Evolutionary conservation across 2,329 filamentous ascomycete genomes (phyloP).

Genomic region (Talaromyces atroroseus): DNA sequence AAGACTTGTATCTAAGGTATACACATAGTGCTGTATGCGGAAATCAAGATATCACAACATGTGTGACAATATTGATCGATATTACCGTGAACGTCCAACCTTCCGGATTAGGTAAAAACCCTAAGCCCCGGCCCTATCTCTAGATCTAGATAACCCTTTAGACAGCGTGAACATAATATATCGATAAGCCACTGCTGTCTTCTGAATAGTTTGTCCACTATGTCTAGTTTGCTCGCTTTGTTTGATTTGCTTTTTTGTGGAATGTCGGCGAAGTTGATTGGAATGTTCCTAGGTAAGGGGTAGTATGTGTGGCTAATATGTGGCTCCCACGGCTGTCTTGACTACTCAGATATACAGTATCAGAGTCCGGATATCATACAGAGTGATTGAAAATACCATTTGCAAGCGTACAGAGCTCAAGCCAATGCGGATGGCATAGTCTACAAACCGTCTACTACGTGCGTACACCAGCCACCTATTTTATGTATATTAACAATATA

Average conservation of each 20-base stretch:
- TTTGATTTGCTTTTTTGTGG: conserved; percentile 2
- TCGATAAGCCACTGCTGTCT: background rate
- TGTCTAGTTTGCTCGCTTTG: conserved; percentile 7
- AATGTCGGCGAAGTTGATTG: background rate
- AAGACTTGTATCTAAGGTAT: background rate
- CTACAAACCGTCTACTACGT: background rate
- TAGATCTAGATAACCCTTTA: conserved; percentile 1
- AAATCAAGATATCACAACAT: background rate
- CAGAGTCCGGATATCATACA: no score
- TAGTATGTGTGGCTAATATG: background rate
- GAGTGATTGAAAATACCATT: no score
- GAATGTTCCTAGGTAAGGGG: conserved; percentile 10
- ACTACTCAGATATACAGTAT: background rate
- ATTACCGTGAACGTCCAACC: conserved; percentile 7
- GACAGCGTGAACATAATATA: conserved; percentile 8
- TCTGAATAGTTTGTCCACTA: conserved; percentile 5
- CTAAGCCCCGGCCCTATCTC: background rate
- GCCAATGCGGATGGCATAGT: no score
- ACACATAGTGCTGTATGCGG: conserved; percentile 6
- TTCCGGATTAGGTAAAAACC: conserved; percentile 6
- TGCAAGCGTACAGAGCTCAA: background rate
- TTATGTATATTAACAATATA: background rate
- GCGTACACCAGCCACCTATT: background rate
- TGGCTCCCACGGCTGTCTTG: background rate
- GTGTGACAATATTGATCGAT: background rate